Evolutionary conservation across 306 rosid genomes (phyloP), one percentile per base, ranked within the genome.

Genomic region (Dicorynia guianensis): DNA sequence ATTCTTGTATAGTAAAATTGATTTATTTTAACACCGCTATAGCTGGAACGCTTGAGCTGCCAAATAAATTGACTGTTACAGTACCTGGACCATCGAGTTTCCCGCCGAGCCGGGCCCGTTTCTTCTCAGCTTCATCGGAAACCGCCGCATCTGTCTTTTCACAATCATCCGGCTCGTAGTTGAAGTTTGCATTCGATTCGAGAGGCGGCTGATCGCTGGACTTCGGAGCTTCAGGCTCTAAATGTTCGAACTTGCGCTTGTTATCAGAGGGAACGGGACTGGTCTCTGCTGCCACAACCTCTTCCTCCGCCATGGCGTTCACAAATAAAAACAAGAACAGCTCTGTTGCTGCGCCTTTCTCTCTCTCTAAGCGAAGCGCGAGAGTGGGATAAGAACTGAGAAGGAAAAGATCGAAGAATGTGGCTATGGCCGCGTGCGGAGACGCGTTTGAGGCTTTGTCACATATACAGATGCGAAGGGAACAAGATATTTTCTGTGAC

Each of bases 201-300:
- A 47, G 77, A 4, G 62, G 55, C 46, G 70, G 85, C 44, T 76
- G 83, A 36, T 81, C 79, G 56, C 76, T 57, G 19, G 71, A 56
- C 54, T 78, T 76, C 3, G 79, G 81, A 36, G 85, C 81, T 72
- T 83, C 86, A 0, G 85, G 81, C 52, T 90, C 89, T 60, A 92
- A 85, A 84, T 96, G 97, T 72, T 89, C 93, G 18, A 87, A 89
- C 83, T 92, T 96, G 67, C 99, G 93, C 72, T 92, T 96, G 88
- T 83, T 69, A 75, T 92, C 98, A 42, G 90, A 82, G 10, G 89
- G 86, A 43, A 72, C 76, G 18, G 93, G 89, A 71, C 81, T 94
- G 3, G 74, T 75, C 34, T 71, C 85, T 1, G 74, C 82, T 18
- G 72, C 85, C 35, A 69, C 71, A 36, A 81, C 88, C 76, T 86